A percentile compares a stretch with the other conserved stretches of the same genome.
Evolutionary conservation across 768 basidiomycete species (phyloP).

Genomic region (Kwoniella europaea): DNA sequence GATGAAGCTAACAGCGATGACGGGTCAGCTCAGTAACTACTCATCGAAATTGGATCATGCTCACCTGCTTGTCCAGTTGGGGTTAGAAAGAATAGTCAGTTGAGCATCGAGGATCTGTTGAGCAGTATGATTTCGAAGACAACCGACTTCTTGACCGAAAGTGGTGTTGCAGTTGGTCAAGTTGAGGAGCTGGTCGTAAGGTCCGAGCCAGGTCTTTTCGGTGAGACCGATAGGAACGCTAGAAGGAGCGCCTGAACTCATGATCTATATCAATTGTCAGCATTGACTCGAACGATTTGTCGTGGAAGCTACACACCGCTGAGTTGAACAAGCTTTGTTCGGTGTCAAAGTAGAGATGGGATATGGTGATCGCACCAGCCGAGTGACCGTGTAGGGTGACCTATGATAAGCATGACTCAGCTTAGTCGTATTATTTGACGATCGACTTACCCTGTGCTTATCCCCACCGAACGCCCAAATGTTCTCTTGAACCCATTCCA

Average conservation of each 20-base stretch:
- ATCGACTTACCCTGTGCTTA: conserved; percentile 48
- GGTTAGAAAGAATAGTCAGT: conserved; percentile 19
- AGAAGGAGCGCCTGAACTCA: conserved; percentile 37
- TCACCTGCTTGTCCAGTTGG: conserved; percentile 35
- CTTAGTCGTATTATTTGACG: conserved; percentile 30
- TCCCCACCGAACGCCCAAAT: conserved; percentile 71
- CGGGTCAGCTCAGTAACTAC: background rate
- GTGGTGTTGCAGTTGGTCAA: conserved; percentile 39
- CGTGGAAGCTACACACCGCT: conserved; percentile 16
- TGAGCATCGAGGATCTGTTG: conserved; percentile 41
- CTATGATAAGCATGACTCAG: conserved; percentile 60
- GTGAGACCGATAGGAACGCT: conserved; percentile 25
- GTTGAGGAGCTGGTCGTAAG: conserved; percentile 40
- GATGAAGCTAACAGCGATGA: conserved; percentile 30
- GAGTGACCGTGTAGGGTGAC: conserved; percentile 64
- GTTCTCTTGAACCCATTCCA: conserved; percentile 70
- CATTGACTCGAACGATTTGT: background rate
- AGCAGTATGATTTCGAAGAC: conserved; percentile 41
- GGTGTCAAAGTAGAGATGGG: conserved; percentile 56
- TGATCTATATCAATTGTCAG: conserved; percentile 22
- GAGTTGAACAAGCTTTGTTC: conserved; percentile 21
- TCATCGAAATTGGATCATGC: background rate
- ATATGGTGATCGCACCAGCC: conserved; percentile 66
- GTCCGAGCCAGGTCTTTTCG: conserved; percentile 33
- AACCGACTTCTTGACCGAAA: conserved; percentile 35